Evolutionary conservation across 164 flowering plant species (phyloP).

Genomic region (Stephania japonica): DNA sequence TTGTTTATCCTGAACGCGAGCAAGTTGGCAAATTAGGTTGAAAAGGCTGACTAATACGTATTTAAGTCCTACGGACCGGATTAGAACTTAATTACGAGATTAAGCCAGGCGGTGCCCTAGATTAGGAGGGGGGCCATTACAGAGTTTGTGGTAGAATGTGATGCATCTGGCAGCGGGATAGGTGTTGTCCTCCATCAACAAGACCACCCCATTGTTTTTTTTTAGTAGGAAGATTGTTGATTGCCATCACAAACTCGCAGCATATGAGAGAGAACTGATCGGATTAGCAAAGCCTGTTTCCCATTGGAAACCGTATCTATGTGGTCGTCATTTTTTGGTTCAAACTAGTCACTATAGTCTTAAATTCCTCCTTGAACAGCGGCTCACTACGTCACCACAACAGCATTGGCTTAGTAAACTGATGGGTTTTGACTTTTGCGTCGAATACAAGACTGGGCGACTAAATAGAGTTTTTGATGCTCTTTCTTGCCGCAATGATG

Average conservation of each 20-base stretch:
- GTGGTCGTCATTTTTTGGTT: not conserved
- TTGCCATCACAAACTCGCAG: not conserved
- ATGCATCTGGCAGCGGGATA: not conserved
- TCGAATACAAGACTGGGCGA: conserved; percentile 2
- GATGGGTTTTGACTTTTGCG: conserved; percentile 7
- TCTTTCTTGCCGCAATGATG: no score
- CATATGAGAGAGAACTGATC: conserved; percentile 21
- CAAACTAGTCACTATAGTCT: not conserved
- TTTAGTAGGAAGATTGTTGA: not conserved
- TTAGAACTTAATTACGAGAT: no score
- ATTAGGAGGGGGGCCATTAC: no score
- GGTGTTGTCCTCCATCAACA: conserved; percentile 1
- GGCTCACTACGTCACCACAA: not conserved
- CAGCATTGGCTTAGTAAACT: not conserved
- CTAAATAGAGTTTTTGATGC: conserved; percentile 9
- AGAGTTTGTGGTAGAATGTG: conserved; percentile 7
- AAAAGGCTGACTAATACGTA: no score
- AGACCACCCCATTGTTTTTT: conserved; percentile 5
- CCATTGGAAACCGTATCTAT: conserved; percentile 9
- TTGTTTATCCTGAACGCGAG: no score
- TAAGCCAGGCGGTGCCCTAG: no score
- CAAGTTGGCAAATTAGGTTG: no score
- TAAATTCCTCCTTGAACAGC: not conserved
- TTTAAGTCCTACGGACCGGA: no score
- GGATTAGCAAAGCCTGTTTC: conserved; percentile 4